These are phyloP conservation scores for Bothriochloa decipiens DNA, from an alignment of 176 grass and related monocot genomes.

Conservation along the genomic window DNA sequence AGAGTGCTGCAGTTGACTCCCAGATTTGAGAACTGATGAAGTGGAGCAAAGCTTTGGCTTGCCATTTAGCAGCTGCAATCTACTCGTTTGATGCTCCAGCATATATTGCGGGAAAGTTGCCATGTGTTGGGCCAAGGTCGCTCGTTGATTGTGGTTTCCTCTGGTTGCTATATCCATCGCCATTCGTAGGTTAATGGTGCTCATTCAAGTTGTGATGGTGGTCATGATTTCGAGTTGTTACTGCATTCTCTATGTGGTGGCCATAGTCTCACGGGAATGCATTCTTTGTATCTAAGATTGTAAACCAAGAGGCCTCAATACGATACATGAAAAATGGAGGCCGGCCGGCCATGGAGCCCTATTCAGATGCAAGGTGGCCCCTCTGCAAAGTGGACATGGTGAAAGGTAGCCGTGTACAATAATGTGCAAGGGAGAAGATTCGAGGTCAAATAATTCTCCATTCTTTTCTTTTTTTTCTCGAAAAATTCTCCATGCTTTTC, in stretches of 20 bases:
- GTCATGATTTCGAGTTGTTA: neutral
- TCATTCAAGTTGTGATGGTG: neutral
- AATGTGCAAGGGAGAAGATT: neutral
- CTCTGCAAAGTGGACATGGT: neutral
- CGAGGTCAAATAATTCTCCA: slow-evolving; percentile 4
- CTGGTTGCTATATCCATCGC: neutral
- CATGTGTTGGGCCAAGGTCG: neutral
- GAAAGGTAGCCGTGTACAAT: no score
- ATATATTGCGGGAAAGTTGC: neutral
- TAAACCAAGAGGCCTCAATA: no score
- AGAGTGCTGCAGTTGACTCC: slow-evolving; percentile 41
- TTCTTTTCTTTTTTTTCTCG: no score
- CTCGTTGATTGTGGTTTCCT: neutral
- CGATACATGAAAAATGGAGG: no score
- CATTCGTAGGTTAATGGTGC: neutral
- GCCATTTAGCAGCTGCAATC: slow-evolving; percentile 13
- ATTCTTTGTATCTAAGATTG: neutral
- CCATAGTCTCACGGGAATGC: neutral
- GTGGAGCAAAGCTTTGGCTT: slow-evolving; percentile 25
- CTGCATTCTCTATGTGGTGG: neutral
- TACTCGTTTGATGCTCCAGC: slow-evolving; percentile 9
- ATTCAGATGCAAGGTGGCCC: neutral
- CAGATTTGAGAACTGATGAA: slow-evolving; percentile 31
- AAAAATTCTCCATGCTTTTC: neutral
- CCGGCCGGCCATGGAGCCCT: no score